These are phyloP conservation scores for Jaltomata sinuosa DNA, from an alignment of 257 asterid species.

Conservation along the genomic window DNA sequence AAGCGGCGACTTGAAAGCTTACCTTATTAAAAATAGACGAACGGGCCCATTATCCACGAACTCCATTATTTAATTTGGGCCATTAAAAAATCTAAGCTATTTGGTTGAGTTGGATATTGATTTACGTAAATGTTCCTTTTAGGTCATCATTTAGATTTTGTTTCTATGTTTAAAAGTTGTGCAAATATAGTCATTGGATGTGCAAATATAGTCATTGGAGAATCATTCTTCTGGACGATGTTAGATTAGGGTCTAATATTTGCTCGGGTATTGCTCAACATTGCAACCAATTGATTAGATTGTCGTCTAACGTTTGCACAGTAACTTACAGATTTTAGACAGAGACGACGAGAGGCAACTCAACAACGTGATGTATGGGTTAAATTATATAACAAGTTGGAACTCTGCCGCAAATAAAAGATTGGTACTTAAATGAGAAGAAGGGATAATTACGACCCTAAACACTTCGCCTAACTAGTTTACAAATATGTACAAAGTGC, in stretches of 20 bases:
- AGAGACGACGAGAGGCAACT: fast-evolving
- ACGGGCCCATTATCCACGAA: neutral
- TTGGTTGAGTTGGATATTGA: neutral
- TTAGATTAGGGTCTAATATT: neutral
- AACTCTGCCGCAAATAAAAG: neutral
- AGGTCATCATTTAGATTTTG: neutral
- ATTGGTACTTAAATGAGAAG: neutral
- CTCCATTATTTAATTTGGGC: neutral
- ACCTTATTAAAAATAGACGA: too few relatives aligned
- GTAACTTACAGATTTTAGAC: neutral
- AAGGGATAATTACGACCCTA: neutral
- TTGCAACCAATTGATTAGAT: neutral
- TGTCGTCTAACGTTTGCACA: neutral
- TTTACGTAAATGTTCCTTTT: too few relatives aligned
- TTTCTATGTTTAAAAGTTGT: neutral
- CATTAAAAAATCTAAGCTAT: neutral
- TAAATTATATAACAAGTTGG: neutral
- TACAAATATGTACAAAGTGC: neutral
- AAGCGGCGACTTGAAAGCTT: too few relatives aligned
- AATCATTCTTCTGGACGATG: neutral
- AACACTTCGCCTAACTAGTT: neutral
- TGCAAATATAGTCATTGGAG: too few relatives aligned
- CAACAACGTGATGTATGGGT: neutral
- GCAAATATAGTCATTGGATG: neutral
- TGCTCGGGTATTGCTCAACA: neutral